Percentiles rank a stretch among this genome's conserved stretches.
Evolutionary conservation across 2,329 filamentous ascomycete genomes (phyloP).

Genomic region (Shiraia bambusicola): DNA sequence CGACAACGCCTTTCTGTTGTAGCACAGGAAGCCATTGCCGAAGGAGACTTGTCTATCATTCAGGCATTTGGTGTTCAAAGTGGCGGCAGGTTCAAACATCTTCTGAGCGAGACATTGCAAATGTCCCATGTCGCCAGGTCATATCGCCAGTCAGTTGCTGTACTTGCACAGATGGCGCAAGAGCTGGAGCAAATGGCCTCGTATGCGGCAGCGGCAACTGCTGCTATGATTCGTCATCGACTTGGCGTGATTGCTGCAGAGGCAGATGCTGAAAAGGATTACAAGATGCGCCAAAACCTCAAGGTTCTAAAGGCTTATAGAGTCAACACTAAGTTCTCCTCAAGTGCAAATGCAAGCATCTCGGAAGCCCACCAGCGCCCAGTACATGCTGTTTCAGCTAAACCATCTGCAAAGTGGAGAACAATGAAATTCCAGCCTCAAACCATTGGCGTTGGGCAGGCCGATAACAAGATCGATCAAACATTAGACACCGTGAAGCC

Average conservation of each 20-base stretch:
- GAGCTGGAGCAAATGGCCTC: slow-evolving; percentile 1
- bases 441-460: too few relatives aligned
- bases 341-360: too few relatives aligned
- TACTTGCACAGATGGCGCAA: not conserved
- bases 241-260: slow-evolving; percentile 1
- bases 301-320: not conserved
- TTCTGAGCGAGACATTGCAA: not conserved
- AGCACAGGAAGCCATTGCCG: slow-evolving; percentile 1
- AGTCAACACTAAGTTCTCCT: not conserved
- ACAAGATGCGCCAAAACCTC: not conserved
- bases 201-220: slow-evolving; percentile 2
- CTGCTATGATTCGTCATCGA: not conserved
- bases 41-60: not conserved
- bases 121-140: not conserved
- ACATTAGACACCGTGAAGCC: too few relatives aligned
- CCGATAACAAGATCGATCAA: too few relatives aligned
- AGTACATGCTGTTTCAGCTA: too few relatives aligned
- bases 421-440: too few relatives aligned
- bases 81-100: not conserved
- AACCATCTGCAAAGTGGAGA: too few relatives aligned
- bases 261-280: slow-evolving; percentile 1
- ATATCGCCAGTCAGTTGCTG: not conserved
- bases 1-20: slow-evolving; percentile 1
- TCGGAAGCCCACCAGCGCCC: too few relatives aligned
- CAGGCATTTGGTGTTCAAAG: not conserved